Evolutionary conservation across 1,284 basidiomycete species (phyloP), one percentile per base, ranked within the genome.

Genomic region (Cystobasidiaceae sp.): DNA sequence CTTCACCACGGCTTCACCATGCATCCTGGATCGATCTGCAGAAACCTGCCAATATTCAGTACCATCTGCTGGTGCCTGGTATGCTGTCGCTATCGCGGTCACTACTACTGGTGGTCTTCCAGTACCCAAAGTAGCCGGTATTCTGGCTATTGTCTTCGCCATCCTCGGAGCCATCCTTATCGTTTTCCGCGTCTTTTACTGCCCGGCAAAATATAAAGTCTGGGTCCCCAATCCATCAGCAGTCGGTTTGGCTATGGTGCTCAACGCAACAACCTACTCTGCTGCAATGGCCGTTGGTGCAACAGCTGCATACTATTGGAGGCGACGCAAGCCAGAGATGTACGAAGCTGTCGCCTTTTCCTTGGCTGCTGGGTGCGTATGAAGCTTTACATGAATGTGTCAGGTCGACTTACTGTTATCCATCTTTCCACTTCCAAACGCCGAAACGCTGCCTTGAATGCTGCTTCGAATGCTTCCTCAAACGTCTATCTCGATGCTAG

Each of bases 221-320:
- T 85, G 77, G 65, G 76, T 86, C 23, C 84, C 85, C 50, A 86
- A 86, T 79, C 85, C 83, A 82, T 85, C 85, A 73, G 84, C 85
- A 41, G 77, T 86, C 72, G 81, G 81, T 54, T 75, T 82, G 30
- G 84, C 80, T 44, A 83, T 85, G 71, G 81, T 85, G 71, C 78
- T 83, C 4, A 80, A 80, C n/a, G 79, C 81, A 66, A 72, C 78
- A 28, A 79, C 75, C 72, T 83, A 82, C 74, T 78, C 82, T 4
- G 77, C 82, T 69, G 82, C 82, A 59, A 84, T 84, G 82, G 77
- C 71, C 63, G 73, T 75, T 27, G 73, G 73, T 44, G 74, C 77
- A 4, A 74, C 71, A 8, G 59, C 73, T 15, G 71, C 71, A n/a
- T 67, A 70, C 44, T 50, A 83, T 74, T 86, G 85, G 85, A 73